phyloP scores from a whole-genome alignment of 208 protist species.

The Porcisia hertigi region DNA sequence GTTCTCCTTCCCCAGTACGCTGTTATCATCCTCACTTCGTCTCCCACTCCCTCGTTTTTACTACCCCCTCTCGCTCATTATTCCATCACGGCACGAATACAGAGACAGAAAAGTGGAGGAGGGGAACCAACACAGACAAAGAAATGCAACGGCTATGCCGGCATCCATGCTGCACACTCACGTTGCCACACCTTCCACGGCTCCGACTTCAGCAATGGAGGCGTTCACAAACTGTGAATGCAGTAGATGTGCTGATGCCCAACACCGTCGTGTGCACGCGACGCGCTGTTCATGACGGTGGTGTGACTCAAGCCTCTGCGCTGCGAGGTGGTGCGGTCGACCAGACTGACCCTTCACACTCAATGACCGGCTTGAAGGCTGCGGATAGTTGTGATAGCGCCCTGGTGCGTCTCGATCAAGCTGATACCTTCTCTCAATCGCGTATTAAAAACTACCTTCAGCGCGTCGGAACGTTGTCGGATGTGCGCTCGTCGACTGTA shows the following conservation, averaged over 20 bases:
- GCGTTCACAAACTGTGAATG: not conserved
- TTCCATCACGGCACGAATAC: not conserved
- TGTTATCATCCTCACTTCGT: too few species aligned
- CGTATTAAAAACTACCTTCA: constrained; percentile 51
- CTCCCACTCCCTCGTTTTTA: too few species aligned
- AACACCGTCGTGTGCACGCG: not conserved
- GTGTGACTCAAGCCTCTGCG: not conserved
- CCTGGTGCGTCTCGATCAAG: constrained; percentile 1
- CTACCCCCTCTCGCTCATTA: not conserved
- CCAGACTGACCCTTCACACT: not conserved
- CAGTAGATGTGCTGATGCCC: not conserved
- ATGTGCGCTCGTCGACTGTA: not conserved
- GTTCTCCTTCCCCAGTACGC: too few species aligned
- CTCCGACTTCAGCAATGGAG: not conserved
- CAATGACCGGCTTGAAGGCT: not conserved
- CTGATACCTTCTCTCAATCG: constrained; percentile 44
- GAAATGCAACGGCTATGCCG: not conserved
- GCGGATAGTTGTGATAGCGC: not conserved
- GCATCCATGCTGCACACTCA: not conserved
- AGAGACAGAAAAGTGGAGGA: not conserved
- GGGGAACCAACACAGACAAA: not conserved
- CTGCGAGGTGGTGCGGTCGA: not conserved
- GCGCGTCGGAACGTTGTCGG: not conserved
- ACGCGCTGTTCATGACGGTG: not conserved
- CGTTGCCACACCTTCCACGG: not conserved